These are phyloP conservation scores for Acanthamoeba rhysodes DNA, from an alignment of 208 protist genomes.

Conservation along the genomic window DNA sequence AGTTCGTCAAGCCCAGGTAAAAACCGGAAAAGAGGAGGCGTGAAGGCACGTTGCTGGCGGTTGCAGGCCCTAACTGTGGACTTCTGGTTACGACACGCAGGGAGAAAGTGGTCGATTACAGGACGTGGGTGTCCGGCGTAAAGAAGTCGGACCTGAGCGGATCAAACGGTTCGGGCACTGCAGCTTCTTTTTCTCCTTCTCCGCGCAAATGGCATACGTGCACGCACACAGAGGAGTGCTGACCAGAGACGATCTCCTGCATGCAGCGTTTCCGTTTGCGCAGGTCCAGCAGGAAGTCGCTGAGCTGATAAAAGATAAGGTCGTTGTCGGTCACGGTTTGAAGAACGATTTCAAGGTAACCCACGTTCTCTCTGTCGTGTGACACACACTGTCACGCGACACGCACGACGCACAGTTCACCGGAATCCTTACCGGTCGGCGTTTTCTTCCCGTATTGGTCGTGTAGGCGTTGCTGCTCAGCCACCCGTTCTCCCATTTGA, in stretches of 20 bases:
- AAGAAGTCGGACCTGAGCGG: conserved; percentile 34
- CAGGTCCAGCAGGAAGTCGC: conserved; percentile 78
- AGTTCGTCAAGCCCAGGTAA: conserved; percentile 79
- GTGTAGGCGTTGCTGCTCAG: conserved; percentile 62
- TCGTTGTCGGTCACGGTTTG: conserved; percentile 83
- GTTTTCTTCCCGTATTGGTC: too few species aligned
- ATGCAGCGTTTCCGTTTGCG: conserved; percentile 63
- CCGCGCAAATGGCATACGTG: too few species aligned
- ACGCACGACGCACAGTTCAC: background rate
- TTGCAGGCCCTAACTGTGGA: too few species aligned
- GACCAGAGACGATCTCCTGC: background rate
- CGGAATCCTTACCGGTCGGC: too few species aligned
- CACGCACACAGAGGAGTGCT: too few species aligned
- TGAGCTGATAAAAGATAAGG: conserved; percentile 51
- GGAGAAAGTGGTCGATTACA: conserved; percentile 75
- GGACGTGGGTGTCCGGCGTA: conserved; percentile 73
- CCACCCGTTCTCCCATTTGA: conserved; percentile 76
- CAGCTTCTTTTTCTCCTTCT: background rate
- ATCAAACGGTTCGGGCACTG: background rate
- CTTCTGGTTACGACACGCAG: background rate
- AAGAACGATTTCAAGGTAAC: conserved; percentile 79
- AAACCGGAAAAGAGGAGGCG: background rate
- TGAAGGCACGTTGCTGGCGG: too few species aligned
- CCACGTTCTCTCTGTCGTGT: too few species aligned
- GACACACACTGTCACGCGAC: background rate